These are phyloP conservation scores for Aspergillus pseudotamarii DNA, from an alignment of 2,329 filamentous ascomycete species.

Conservation along the genomic window DNA sequence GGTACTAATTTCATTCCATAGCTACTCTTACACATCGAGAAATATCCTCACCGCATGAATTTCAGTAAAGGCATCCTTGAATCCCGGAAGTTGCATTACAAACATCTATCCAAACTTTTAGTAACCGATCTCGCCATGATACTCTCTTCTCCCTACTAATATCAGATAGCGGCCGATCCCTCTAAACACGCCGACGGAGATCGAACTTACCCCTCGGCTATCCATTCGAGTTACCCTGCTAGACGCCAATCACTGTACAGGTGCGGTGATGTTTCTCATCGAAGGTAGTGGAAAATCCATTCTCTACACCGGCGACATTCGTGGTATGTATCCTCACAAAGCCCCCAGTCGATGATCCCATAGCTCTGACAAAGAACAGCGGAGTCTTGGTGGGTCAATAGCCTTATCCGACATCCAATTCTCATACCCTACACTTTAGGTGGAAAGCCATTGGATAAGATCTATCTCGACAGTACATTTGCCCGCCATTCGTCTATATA, in stretches of 20 bases:
- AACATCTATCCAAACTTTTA: slow-evolving; percentile 70
- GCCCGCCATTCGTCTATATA: slow-evolving; percentile 55
- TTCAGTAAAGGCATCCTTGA: slow-evolving; percentile 78
- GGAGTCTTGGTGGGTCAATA: slow-evolving; percentile 83
- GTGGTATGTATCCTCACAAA: slow-evolving; percentile 48
- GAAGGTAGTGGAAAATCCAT: slow-evolving; percentile 73
- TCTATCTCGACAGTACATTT: slow-evolving; percentile 91
- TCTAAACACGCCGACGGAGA: slow-evolving; percentile 73
- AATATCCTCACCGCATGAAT: slow-evolving; percentile 78
- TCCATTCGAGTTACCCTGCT: slow-evolving; percentile 80
- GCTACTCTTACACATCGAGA: slow-evolving; percentile 77
- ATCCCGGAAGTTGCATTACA: slow-evolving; percentile 72
- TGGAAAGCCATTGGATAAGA: slow-evolving; percentile 69
- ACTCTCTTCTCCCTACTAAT: neutral
- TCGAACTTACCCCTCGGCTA: slow-evolving; percentile 72
- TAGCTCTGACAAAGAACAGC: slow-evolving; percentile 38
- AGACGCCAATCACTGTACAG: slow-evolving; percentile 89
- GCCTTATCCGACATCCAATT: slow-evolving; percentile 69
- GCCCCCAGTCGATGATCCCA: neutral
- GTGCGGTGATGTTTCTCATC: slow-evolving; percentile 90
- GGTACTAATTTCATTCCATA: slow-evolving; percentile 22
- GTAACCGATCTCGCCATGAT: slow-evolving; percentile 38
- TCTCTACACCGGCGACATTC: slow-evolving; percentile 86
- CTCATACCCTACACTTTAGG: slow-evolving; percentile 74
- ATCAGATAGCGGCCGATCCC: slow-evolving; percentile 70